Conservation (phyloP, 768 basidiomycete genomes). For the Hygrophoropsis aurantiaca region DNA sequence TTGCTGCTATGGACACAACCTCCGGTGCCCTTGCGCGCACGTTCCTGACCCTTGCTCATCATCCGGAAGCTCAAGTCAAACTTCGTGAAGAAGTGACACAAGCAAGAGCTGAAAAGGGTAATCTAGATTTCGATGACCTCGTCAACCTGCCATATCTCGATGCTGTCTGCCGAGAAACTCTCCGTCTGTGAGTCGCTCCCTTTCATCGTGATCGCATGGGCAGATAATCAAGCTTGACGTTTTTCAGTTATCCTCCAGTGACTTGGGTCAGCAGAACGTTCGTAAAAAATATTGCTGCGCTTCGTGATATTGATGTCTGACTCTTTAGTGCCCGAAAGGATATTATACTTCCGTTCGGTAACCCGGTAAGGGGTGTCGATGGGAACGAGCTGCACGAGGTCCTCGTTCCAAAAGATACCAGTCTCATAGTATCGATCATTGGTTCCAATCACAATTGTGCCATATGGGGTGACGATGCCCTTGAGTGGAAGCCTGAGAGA, state of each 20-base stretch:
- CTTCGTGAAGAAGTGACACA: constrained; percentile 37
- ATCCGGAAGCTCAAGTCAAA: constrained; percentile 37
- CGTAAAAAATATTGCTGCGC: constrained; percentile 1
- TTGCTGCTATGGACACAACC: constrained; percentile 52
- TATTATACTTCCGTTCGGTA: constrained; percentile 40
- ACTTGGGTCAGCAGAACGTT: constrained; percentile 23
- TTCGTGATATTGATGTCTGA: not conserved
- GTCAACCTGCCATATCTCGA: constrained; percentile 41
- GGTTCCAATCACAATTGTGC: constrained; percentile 39
- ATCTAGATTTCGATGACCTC: constrained; percentile 37
- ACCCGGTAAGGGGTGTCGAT: constrained; percentile 35
- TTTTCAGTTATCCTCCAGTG: not conserved
- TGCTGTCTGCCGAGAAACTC: constrained; percentile 47
- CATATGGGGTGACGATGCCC: constrained; percentile 48
- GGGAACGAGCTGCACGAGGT: constrained; percentile 38
- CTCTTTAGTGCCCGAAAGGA: constrained; percentile 34
- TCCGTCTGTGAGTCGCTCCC: constrained; percentile 32
- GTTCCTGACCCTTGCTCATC: constrained; percentile 36
- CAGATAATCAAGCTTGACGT: not conserved
- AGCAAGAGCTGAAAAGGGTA: constrained; percentile 12
- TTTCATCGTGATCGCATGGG: not conserved
- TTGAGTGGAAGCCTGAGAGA: constrained; percentile 53
- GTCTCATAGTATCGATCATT: constrained; percentile 36
- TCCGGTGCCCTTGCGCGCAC: constrained; percentile 44
- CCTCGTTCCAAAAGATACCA: constrained; percentile 38